Percentiles rank a stretch among this genome's conserved stretches.
Evolutionary conservation across 768 basidiomycete species (phyloP).

Genomic region (Auriscalpium microsporum): DNA sequence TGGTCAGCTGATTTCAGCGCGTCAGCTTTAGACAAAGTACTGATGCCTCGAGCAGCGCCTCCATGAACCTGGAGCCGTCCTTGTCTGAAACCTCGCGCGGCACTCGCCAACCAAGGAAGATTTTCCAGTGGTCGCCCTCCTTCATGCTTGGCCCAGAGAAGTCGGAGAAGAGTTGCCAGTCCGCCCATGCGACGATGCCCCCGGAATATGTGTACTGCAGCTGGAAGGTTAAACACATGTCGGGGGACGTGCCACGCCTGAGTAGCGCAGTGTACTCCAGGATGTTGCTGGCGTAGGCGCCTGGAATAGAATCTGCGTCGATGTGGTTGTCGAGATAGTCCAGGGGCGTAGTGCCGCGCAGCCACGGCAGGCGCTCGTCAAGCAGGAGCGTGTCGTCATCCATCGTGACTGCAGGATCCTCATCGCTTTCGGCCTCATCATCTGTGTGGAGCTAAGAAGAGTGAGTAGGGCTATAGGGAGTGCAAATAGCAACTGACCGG

Average conservation of each 20-base stretch:
- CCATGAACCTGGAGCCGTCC: constrained; percentile 26
- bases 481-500: not conserved
- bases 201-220: not conserved
- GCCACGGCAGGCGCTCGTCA: constrained; percentile 18
- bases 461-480: not conserved
- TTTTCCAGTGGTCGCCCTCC: constrained; percentile 30
- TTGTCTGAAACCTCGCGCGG: constrained; percentile 26
- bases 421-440: no score
- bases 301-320: constrained; percentile 3
- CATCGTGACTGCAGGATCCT: not conserved
- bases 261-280: constrained; percentile 23
- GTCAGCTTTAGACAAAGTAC: no score
- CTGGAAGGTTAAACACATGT: not conserved
- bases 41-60: constrained; percentile 13
- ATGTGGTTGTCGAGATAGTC: constrained; percentile 8
- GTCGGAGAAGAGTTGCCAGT: constrained; percentile 23
- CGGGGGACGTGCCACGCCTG: constrained; percentile 23
- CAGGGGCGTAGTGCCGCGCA: constrained; percentile 27
- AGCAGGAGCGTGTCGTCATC: constrained; percentile 16
- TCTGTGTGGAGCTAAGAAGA: no score
- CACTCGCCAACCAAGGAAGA: constrained; percentile 30
- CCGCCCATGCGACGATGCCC: constrained; percentile 24
- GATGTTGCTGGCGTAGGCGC: not conserved
- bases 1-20: no score
- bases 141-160: constrained; percentile 28